Conservation (phyloP, 1,284 basidiomycete genomes). For the Apiotrichum siamense region DNA sequence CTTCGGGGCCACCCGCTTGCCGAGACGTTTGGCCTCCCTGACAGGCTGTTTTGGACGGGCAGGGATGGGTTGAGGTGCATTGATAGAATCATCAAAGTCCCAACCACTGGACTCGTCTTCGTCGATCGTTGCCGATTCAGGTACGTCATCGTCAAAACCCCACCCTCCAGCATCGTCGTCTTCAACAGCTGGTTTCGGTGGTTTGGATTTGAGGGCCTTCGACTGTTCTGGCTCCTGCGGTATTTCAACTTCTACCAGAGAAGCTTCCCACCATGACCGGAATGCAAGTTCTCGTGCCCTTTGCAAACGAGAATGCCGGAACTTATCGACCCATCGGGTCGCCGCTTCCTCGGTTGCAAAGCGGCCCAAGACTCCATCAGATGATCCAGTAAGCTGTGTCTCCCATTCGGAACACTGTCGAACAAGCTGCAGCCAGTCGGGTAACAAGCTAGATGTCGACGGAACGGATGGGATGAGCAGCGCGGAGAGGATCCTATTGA, state of each 20-base stretch:
- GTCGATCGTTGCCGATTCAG: neutral
- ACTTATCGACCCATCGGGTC: slow-evolving; percentile 26
- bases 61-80: neutral
- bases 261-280: neutral
- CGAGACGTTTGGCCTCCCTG: neutral
- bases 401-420: slow-evolving; percentile 60
- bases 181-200: too few species aligned
- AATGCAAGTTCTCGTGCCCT: neutral
- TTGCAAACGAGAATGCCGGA: slow-evolving; percentile 9
- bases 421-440: slow-evolving; percentile 58
- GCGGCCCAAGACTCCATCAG: slow-evolving; percentile 6
- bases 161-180: slow-evolving; percentile 36
- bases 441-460: slow-evolving; percentile 55
- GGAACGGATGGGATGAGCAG: slow-evolving; percentile 64
- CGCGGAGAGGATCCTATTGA: slow-evolving; percentile 54
- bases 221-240: neutral
- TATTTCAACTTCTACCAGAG: neutral
- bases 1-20: neutral
- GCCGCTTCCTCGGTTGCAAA: slow-evolving; percentile 52
- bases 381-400: slow-evolving; percentile 42
- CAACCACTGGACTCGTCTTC: neutral
- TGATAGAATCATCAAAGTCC: neutral
- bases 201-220: too few species aligned
- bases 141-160: slow-evolving; percentile 42
- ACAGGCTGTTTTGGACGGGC: neutral